These are phyloP conservation scores for Penicillium sp. DNA, from an alignment of 2,329 filamentous ascomycete genomes.

Conservation along the genomic window DNA sequence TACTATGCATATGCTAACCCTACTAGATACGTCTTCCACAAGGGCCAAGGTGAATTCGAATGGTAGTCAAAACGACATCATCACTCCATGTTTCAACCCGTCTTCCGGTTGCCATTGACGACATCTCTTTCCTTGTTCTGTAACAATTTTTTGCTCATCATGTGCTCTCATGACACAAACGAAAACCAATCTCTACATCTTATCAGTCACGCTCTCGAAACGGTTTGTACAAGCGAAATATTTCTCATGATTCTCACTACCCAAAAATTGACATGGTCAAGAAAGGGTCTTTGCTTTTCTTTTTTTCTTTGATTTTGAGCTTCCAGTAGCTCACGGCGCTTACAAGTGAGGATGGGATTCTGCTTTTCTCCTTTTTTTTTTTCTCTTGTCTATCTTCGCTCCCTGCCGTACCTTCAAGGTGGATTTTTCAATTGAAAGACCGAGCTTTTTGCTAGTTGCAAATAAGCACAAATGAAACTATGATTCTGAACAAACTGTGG, in stretches of 20 bases:
- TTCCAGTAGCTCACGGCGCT: slow-evolving; percentile 24
- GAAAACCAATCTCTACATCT: slow-evolving; percentile 14
- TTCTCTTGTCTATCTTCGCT: not conserved
- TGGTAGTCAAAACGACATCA: slow-evolving; percentile 61
- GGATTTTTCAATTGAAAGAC: slow-evolving; percentile 21
- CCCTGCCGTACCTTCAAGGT: slow-evolving; percentile 1
- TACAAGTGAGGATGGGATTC: slow-evolving; percentile 20
- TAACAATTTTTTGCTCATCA: slow-evolving; percentile 14
- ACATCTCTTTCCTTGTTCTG: slow-evolving; percentile 10
- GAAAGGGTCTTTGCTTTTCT: slow-evolving; percentile 4
- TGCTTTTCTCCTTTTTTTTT: slow-evolving; percentile 13
- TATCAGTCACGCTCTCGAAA: slow-evolving; percentile 12
- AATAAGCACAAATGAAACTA: slow-evolving; percentile 8
- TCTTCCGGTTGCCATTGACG: slow-evolving; percentile 1
- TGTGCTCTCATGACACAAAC: slow-evolving; percentile 7
- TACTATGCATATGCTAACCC: slow-evolving; percentile 24
- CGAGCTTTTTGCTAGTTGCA: slow-evolving; percentile 9
- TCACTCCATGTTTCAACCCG: not conserved
- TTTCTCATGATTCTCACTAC: slow-evolving; percentile 12
- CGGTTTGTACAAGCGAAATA: slow-evolving; percentile 15
- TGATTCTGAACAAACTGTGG: not conserved
- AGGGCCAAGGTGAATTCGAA: slow-evolving; percentile 94
- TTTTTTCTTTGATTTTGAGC: slow-evolving; percentile 8
- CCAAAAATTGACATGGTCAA: slow-evolving; percentile 9
- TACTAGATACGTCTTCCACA: slow-evolving; percentile 85